Evolutionary conservation across 2,329 filamentous ascomycete genomes (phyloP), one percentile per base, ranked within the genome.

Genomic region (Ophiostoma sp.): DNA sequence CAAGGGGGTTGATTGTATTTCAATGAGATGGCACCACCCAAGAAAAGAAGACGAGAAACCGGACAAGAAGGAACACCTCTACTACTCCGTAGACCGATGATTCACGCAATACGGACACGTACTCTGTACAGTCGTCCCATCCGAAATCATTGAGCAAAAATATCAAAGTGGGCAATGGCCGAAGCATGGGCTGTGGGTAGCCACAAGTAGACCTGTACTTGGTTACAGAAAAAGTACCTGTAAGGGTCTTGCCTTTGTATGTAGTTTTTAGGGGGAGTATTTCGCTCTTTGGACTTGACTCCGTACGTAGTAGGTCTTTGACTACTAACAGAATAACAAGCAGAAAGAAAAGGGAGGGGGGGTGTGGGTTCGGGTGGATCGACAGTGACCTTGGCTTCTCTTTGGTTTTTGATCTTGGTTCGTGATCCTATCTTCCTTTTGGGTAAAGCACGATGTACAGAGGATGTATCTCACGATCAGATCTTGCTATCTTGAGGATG

Each of bases 301-400:
- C n/a, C n/a, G n/a, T n/a, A n/a, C n/a, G n/a, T n/a, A n/a, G n/a
- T 36, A 10, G 10, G 35, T 4, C 35, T 48, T n/a, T 48, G 44
- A 48, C 27, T 31, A 31, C 27, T 31, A 31, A 15, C 39, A 41
- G 39, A 11, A 13, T 41, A 13, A 11, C 52, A 57, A 27, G 52
- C 52, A 23, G 35, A 35, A 60, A 54, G 52, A 68, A 62, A 62
- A 27, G 54, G 54, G 57, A 69, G 60, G 31, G 68, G 57, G 20
- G 20, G 27, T 27, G 65, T 48, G 65, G n/a, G 65, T 67, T 62
- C 15, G 8, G 15, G 57, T 62, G 57, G 65, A 39, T 39, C 23
- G 5, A 60, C 11, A 60, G 35, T 27, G n/a, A 57, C 27, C 52
- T 33, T 62, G 23, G 52, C 52, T 8, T 57, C 52, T 57, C 11